Conservation (phyloP, 805 yeast species). For the Candida ficus region DNA sequence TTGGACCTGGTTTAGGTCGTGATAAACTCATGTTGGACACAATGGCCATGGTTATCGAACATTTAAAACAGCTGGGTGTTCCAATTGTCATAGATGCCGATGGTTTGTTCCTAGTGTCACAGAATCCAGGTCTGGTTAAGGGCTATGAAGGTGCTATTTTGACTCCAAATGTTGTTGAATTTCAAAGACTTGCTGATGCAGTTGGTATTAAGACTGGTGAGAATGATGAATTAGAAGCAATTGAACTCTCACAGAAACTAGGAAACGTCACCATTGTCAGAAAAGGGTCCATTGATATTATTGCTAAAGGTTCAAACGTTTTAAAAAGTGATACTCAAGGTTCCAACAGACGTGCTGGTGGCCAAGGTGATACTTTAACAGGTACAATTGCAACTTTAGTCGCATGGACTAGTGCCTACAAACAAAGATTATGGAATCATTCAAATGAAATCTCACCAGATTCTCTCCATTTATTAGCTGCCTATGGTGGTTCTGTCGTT, state of each 20-base stretch:
- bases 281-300: constrained; percentile 67
- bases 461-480: constrained; percentile 44
- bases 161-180: constrained; percentile 91
- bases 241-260: constrained; percentile 41
- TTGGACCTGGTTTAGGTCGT: constrained; percentile 95
- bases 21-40: constrained; percentile 62
- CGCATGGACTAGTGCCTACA: constrained; percentile 73
- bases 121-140: constrained; percentile 47
- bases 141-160: constrained; percentile 59
- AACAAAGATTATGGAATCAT: constrained; percentile 52
- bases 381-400: constrained; percentile 81
- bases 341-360: constrained; percentile 80
- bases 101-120: constrained; percentile 63
- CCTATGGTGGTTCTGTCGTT: constrained; percentile 65
- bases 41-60: constrained; percentile 48
- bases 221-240: constrained; percentile 23
- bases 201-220: constrained; percentile 28
- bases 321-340: constrained; percentile 50
- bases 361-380: constrained; percentile 92
- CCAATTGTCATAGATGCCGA: constrained; percentile 92
- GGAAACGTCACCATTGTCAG: constrained; percentile 61
- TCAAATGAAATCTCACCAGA: constrained; percentile 26
- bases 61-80: constrained; percentile 47
- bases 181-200: constrained; percentile 57
- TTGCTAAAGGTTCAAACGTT: constrained; percentile 43